phyloP scores from a whole-genome alignment of 495 filamentous ascomycete species.

The Hyaloscypha finlandica region DNA sequence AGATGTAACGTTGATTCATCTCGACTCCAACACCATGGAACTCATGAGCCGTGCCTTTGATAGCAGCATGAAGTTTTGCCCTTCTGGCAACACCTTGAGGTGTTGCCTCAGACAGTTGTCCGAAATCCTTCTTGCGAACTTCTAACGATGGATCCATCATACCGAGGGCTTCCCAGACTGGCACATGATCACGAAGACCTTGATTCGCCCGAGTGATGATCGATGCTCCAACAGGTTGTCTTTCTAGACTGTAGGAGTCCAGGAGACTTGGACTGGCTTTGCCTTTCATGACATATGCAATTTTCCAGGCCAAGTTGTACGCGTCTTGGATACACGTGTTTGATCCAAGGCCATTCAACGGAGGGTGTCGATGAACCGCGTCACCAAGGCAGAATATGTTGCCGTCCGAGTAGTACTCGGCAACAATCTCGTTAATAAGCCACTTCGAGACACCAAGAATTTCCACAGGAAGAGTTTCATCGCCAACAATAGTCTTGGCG shows the following conservation, averaged over 20 bases:
- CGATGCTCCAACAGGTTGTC: constrained; percentile 48
- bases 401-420: constrained; percentile 38
- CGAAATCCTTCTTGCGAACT: constrained; percentile 34
- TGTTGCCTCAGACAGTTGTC: constrained; percentile 39
- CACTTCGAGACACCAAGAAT: constrained; percentile 50
- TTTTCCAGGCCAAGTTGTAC: constrained; percentile 59
- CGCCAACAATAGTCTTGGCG: constrained; percentile 48
- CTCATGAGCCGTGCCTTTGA: constrained; percentile 47
- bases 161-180: constrained; percentile 49
- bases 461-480: constrained; percentile 44
- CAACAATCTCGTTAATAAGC: constrained; percentile 55
- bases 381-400: constrained; percentile 52
- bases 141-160: constrained; percentile 36
- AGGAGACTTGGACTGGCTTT: constrained; percentile 42
- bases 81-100: constrained; percentile 40
- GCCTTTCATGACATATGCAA: constrained; percentile 50
- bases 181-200: constrained; percentile 45
- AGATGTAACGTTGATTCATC: constrained; percentile 52
- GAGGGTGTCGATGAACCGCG: constrained; percentile 54
- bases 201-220: constrained; percentile 53
- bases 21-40: constrained; percentile 50
- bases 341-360: constrained; percentile 50
- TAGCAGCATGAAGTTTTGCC: constrained; percentile 36
- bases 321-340: constrained; percentile 60
- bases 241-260: constrained; percentile 50